Conservation (phyloP, 2,329 filamentous ascomycete genomes). For the Claviceps sp. region DNA sequence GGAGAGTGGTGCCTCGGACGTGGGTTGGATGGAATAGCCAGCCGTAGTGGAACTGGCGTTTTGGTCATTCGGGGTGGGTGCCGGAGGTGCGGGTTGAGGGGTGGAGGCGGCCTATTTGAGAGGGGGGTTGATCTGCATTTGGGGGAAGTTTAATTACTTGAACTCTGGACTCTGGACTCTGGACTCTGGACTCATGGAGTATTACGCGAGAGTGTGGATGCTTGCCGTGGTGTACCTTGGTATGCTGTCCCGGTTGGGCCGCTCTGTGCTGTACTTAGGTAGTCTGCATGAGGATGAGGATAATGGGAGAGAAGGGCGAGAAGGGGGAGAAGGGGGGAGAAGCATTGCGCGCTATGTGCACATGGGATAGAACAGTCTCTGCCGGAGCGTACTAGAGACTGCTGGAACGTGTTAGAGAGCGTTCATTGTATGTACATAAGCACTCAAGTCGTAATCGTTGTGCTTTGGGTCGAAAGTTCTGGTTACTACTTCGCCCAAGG, state of each 20-base stretch:
- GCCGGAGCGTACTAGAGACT: too few species aligned
- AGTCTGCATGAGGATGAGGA: not conserved
- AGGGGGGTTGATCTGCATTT: not conserved
- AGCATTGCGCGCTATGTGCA: too few species aligned
- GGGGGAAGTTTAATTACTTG: not conserved
- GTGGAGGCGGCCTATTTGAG: constrained; percentile 1
- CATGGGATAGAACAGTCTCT: too few species aligned
- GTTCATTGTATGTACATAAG: too few species aligned
- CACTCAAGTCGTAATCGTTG: too few species aligned
- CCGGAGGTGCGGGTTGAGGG: constrained; percentile 4
- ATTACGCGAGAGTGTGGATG: not conserved
- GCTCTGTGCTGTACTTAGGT: too few species aligned
- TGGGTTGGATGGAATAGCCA: constrained; percentile 81
- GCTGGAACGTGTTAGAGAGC: too few species aligned
- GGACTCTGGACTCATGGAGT: too few species aligned
- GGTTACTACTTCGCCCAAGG: too few species aligned
- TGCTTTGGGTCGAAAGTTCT: too few species aligned
- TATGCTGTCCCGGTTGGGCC: too few species aligned
- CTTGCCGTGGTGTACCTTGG: not conserved
- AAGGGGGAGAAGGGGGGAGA: not conserved
- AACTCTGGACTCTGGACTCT: too few species aligned
- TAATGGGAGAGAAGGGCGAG: not conserved
- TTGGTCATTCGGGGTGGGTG: constrained; percentile 2
- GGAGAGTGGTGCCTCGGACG: constrained; percentile 81
- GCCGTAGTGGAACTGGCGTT: constrained; percentile 31